A percentile compares a stretch with the other conserved stretches of the same genome.
phyloP scores from a whole-genome alignment of 768 basidiomycete genomes.

The Collybiopsis luxurians region DNA sequence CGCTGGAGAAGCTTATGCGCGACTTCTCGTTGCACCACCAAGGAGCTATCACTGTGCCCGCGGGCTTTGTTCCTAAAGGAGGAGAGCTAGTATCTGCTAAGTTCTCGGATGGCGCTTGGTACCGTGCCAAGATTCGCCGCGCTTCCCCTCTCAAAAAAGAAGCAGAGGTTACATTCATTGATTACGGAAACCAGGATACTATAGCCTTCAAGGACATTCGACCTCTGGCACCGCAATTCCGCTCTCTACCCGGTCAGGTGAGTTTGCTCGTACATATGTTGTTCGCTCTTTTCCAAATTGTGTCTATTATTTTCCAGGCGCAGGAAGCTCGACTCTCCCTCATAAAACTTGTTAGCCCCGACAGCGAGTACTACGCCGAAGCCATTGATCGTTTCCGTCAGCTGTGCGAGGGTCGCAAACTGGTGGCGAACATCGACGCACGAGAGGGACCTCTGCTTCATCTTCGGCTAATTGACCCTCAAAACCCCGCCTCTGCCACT shows the following conservation, averaged over 20 bases:
- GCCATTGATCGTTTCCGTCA: conserved; percentile 83
- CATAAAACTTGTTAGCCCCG: conserved; percentile 73
- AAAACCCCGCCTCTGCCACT: conserved; percentile 61
- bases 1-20: conserved; percentile 89
- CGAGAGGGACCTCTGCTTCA: conserved; percentile 77
- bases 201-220: conserved; percentile 81
- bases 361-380: conserved; percentile 86
- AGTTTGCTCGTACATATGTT: background rate
- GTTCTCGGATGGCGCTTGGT: conserved; percentile 94
- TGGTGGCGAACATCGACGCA: conserved; percentile 94
- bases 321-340: conserved; percentile 37
- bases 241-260: conserved; percentile 82
- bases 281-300: background rate
- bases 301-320: conserved; percentile 32
- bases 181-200: conserved; percentile 93
- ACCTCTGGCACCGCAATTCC: conserved; percentile 89
- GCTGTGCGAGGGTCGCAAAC: conserved; percentile 88
- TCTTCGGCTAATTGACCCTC: conserved; percentile 90
- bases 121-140: conserved; percentile 88
- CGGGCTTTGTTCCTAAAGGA: conserved; percentile 75
- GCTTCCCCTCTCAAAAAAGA: conserved; percentile 89
- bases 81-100: conserved; percentile 94
- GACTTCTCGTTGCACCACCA: conserved; percentile 90
- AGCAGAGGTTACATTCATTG: conserved; percentile 93
- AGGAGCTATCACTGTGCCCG: conserved; percentile 50